A percentile compares a stretch with the other conserved stretches of the same genome.
phyloP scores from a whole-genome alignment of 1,284 basidiomycete species.

The Mycena citricolor region DNA sequence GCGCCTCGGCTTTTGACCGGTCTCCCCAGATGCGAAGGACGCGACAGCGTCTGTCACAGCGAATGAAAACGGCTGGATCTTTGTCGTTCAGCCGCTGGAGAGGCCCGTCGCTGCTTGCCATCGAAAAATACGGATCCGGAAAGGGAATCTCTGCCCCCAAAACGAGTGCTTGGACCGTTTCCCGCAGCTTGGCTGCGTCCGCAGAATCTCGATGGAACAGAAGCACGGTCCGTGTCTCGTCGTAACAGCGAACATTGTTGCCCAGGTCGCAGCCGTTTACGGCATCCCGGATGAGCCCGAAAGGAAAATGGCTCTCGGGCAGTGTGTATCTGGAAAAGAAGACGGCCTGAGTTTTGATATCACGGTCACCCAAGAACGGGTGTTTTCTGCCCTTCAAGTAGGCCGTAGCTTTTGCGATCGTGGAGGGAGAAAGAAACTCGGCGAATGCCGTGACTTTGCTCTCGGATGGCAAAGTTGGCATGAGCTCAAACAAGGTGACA shows the following conservation, averaged over 20 bases:
- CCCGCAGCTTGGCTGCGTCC: background rate
- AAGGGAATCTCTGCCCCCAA: conserved; percentile 11
- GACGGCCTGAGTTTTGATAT: conserved; percentile 5
- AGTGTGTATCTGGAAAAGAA: conserved; percentile 12
- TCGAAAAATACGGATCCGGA: conserved; percentile 20
- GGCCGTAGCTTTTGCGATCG: background rate
- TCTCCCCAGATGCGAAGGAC: conserved; percentile 20
- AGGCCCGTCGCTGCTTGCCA: conserved; percentile 7
- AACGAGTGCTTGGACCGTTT: conserved; percentile 11
- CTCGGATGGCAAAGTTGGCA: conserved; percentile 14
- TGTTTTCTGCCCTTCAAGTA: conserved; percentile 9
- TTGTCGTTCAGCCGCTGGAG: conserved; percentile 13
- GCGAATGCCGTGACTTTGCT: conserved; percentile 16
- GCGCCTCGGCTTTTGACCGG: conserved; percentile 6
- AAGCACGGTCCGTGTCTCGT: conserved; percentile 9
- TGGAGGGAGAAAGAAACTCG: conserved; percentile 1
- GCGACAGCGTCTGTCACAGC: conserved; percentile 4
- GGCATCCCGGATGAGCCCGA: conserved; percentile 12
- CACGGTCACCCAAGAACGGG: conserved; percentile 14
- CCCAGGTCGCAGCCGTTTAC: conserved; percentile 10
- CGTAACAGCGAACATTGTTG: conserved; percentile 5
- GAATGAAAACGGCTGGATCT: conserved; percentile 10
- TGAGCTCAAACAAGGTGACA: conserved; percentile 13
- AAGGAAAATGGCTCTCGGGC: conserved; percentile 4
- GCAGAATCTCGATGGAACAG: conserved; percentile 9